These are phyloP conservation scores for Penicillium sclerotiorum DNA, from an alignment of 2,329 filamentous ascomycete genomes.

Conservation along the genomic window DNA sequence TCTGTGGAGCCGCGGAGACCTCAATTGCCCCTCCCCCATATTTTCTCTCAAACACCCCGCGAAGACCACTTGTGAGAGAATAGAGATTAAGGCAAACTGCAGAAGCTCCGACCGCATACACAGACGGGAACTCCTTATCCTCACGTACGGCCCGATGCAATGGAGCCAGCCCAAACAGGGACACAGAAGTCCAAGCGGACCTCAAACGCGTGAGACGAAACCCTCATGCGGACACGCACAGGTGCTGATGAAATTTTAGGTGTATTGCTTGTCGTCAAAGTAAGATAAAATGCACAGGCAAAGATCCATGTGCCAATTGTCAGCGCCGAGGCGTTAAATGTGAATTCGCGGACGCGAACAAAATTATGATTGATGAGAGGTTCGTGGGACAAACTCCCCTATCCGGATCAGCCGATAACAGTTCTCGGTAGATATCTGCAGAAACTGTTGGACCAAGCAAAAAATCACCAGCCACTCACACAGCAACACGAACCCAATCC, in stretches of 20 bases:
- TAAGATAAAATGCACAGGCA: not conserved
- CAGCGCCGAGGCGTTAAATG: not conserved
- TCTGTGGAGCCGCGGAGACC: not conserved
- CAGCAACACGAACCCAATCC: not conserved
- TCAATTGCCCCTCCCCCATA: not conserved
- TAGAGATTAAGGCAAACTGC: not conserved
- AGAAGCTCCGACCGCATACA: not conserved
- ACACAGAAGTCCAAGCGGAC: conserved; percentile 2
- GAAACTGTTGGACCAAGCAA: conserved; percentile 1
- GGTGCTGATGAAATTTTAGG: not conserved
- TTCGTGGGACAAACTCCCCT: not conserved
- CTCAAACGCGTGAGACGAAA: conserved; percentile 1
- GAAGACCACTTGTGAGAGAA: not conserved
- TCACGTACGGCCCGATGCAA: not conserved
- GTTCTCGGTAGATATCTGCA: conserved; percentile 1
- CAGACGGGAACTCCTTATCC: not conserved
- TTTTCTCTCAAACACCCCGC: not conserved
- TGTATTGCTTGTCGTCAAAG: not conserved
- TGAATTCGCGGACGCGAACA: not conserved
- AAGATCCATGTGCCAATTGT: not conserved
- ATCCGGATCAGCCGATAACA: not conserved
- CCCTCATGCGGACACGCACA: not conserved
- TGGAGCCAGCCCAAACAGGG: not conserved
- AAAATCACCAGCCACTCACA: not conserved
- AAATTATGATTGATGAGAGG: not conserved